A percentile compares a stretch with the other conserved stretches of the same genome.
phyloP scores from a whole-genome alignment of 768 basidiomycete species.

The Russula virescens region DNA sequence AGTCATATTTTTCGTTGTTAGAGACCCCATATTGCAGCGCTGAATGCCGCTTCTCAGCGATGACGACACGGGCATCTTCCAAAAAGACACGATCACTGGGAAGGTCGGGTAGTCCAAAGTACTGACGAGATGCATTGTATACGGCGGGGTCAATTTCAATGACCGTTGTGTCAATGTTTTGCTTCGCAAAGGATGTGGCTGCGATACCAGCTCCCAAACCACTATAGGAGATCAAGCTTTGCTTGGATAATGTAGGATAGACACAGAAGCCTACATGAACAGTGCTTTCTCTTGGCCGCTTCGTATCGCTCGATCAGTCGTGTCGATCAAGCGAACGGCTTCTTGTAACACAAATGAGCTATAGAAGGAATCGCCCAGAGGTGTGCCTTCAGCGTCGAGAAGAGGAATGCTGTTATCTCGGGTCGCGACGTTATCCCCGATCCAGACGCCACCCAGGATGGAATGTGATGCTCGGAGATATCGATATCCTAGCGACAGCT shows the following conservation, averaged over 20 bases:
- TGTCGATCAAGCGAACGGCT: conserved; percentile 64
- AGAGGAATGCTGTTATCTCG: conserved; percentile 29
- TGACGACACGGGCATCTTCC: conserved; percentile 56
- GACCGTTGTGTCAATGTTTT: conserved; percentile 67
- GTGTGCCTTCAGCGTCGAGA: conserved; percentile 47
- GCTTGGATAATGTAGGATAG: neutral
- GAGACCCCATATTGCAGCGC: conserved; percentile 28
- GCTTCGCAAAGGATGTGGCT: conserved; percentile 64
- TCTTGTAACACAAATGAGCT: conserved; percentile 84
- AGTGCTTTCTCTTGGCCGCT: conserved; percentile 48
- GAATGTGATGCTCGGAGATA: conserved; percentile 51
- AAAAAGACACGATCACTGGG: conserved; percentile 57
- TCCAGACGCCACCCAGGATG: conserved; percentile 73
- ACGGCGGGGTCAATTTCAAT: conserved; percentile 94
- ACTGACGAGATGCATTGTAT: conserved; percentile 71
- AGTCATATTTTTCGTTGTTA: conserved; percentile 45
- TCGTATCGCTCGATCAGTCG: conserved; percentile 36
- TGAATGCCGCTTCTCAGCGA: conserved; percentile 26
- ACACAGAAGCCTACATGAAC: conserved; percentile 52
- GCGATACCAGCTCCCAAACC: conserved; percentile 86
- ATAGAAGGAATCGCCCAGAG: conserved; percentile 76
- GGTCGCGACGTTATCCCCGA: conserved; percentile 42
- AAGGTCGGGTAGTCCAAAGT: conserved; percentile 73
- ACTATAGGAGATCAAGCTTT: conserved; percentile 37
- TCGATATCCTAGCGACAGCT: conserved; percentile 37